Percentiles rank a stretch among this genome's conserved stretches.
Evolutionary conservation across 2,329 filamentous ascomycete genomes (phyloP).

Genomic region (Elsinoe necatrix): DNA sequence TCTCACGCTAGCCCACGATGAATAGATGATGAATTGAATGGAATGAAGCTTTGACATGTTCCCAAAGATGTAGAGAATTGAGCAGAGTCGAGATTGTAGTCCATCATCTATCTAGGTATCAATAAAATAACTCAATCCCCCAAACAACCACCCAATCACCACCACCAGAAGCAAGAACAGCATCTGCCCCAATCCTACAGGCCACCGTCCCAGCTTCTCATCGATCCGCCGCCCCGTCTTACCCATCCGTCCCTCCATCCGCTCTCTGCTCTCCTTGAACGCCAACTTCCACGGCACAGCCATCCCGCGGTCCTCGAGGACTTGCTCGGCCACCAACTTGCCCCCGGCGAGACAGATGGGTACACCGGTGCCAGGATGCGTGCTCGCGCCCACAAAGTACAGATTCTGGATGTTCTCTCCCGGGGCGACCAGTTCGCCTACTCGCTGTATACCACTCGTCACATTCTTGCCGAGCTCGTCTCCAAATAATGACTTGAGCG

Average conservation of each 20-base stretch:
- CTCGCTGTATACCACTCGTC: slow-evolving; percentile 1
- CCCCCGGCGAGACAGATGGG: slow-evolving; percentile 64
- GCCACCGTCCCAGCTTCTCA: slow-evolving; percentile 2
- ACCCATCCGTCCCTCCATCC: slow-evolving; percentile 8
- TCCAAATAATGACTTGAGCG: background rate
- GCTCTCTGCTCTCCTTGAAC: slow-evolving; percentile 14
- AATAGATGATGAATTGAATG: background rate
- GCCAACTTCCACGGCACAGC: slow-evolving; percentile 34
- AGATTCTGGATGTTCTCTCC: slow-evolving; percentile 39
- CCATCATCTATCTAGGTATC: slow-evolving; percentile 8
- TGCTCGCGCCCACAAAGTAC: slow-evolving; percentile 68
- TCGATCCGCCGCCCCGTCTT: slow-evolving; percentile 13
- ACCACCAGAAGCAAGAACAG: background rate
- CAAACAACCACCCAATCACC: slow-evolving; percentile 10
- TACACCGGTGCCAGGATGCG: slow-evolving; percentile 68
- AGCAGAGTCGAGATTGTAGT: too few relatives aligned
- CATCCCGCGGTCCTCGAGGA: slow-evolving; percentile 36
- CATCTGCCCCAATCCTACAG: background rate
- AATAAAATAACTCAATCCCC: background rate
- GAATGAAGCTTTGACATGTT: too few relatives aligned
- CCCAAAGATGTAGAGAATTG: too few relatives aligned
- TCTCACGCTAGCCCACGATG: background rate
- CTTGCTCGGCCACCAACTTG: slow-evolving; percentile 51
- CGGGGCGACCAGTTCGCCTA: slow-evolving; percentile 20
- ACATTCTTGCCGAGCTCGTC: slow-evolving; percentile 9